Evolutionary conservation across 192 early-diverging fungal genomes (phyloP).

Genomic region (Entomortierella lignicola): DNA sequence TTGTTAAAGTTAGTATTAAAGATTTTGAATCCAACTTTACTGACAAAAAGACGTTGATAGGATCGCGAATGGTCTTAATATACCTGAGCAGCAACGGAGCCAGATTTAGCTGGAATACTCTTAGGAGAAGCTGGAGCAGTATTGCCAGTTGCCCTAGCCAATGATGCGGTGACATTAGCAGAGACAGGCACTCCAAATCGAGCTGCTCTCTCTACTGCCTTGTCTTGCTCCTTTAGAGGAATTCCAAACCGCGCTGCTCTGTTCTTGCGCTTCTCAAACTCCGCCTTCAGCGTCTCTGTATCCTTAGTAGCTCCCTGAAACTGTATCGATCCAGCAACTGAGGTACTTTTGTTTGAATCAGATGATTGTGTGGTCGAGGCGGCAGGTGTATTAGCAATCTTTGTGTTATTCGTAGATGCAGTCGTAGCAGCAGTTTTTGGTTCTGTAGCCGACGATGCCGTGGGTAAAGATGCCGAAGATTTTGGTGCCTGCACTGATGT

Average conservation of each 20-base stretch:
- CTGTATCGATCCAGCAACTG: conserved; percentile 24
- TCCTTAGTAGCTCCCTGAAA: conserved; percentile 18
- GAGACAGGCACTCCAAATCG: conserved; percentile 63
- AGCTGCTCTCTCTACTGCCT: conserved; percentile 62
- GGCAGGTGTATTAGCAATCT: not conserved
- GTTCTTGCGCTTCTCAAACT: conserved; percentile 59
- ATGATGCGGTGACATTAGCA: conserved; percentile 15
- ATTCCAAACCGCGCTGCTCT: conserved; percentile 62
- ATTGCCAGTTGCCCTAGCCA: conserved; percentile 12
- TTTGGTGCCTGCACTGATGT: not conserved
- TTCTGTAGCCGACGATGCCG: conserved; percentile 3
- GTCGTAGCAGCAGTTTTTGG: not conserved
- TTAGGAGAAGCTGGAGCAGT: conserved; percentile 2
- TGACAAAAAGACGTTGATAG: not conserved
- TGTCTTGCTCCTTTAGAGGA: conserved; percentile 59
- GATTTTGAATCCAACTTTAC: not conserved
- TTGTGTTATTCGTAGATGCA: not conserved
- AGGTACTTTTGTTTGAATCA: conserved; percentile 6
- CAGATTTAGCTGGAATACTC: conserved; percentile 21
- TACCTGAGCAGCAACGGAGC: conserved; percentile 27
- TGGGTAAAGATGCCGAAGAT: not conserved
- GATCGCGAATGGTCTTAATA: not conserved
- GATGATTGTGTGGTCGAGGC: conserved; percentile 10
- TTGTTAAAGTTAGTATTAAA: not conserved
- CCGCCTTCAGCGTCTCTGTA: conserved; percentile 35